These are phyloP conservation scores for Hypomontagnella submonticulosa DNA, from an alignment of 495 filamentous ascomycete species.

Conservation along the genomic window DNA sequence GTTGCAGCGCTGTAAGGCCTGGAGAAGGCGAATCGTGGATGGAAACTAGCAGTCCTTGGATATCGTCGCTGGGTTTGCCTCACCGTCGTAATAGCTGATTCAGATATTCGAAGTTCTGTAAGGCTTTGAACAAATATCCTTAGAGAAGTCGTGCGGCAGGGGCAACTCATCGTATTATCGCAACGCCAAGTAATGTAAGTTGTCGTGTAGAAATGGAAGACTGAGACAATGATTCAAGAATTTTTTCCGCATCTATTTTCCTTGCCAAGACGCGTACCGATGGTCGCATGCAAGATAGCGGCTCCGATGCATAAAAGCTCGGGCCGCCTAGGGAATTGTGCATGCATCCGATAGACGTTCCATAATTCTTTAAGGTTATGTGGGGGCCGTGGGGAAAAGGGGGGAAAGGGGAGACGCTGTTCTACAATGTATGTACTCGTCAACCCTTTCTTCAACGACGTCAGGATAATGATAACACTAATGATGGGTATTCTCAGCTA, in stretches of 20 bases:
- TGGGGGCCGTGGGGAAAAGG: constrained; percentile 19
- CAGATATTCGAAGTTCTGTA: constrained; percentile 53
- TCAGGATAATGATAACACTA: background rate
- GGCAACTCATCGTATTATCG: constrained; percentile 58
- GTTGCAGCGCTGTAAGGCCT: constrained; percentile 25
- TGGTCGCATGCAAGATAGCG: background rate
- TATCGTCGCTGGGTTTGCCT: constrained; percentile 21
- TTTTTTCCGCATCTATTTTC: constrained; percentile 15
- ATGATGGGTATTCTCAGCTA: background rate
- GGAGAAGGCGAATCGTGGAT: constrained; percentile 6
- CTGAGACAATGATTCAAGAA: constrained; percentile 6
- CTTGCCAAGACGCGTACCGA: too few relatives aligned
- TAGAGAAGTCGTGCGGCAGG: constrained; percentile 58
- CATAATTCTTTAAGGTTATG: constrained; percentile 9
- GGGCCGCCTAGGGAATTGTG: too few relatives aligned
- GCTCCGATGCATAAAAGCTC: too few relatives aligned
- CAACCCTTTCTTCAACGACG: constrained; percentile 3
- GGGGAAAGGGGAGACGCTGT: background rate
- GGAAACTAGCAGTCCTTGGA: constrained; percentile 6
- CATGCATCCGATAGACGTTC: too few relatives aligned
- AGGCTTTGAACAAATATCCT: constrained; percentile 62
- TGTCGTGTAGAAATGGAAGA: background rate
- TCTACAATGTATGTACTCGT: background rate
- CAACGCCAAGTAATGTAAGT: constrained; percentile 1
- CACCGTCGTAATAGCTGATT: constrained; percentile 21